phyloP scores from a whole-genome alignment of 495 filamentous ascomycete genomes.

The Penicillium simplicissimum region DNA sequence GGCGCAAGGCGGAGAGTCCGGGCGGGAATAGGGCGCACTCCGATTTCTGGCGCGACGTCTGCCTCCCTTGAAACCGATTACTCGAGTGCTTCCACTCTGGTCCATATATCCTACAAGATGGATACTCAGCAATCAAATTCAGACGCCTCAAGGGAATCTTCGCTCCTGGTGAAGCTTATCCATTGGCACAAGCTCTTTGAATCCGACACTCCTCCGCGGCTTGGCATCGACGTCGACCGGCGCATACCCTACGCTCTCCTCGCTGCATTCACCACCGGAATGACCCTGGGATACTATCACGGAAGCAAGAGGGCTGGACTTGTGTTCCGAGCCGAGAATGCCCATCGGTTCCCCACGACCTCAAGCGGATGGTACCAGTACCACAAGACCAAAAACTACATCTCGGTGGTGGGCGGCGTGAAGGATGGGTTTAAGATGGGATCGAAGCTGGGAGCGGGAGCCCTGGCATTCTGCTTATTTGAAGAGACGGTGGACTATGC shows the following conservation, averaged over 20 bases:
- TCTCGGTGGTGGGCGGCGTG: slow-evolving; percentile 69
- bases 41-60: not conserved
- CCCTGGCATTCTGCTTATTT: slow-evolving; percentile 65
- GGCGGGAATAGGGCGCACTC: slow-evolving; percentile 11
- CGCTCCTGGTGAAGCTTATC: slow-evolving; percentile 33
- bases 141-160: slow-evolving; percentile 18
- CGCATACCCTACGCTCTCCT: slow-evolving; percentile 64
- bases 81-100: not conserved
- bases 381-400: slow-evolving; percentile 96
- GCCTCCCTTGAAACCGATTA: not conserved
- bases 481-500: slow-evolving; percentile 84
- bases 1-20: slow-evolving; percentile 27
- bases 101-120: slow-evolving; percentile 23
- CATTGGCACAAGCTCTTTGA: slow-evolving; percentile 48
- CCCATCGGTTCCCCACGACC: slow-evolving; percentile 82
- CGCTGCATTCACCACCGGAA: slow-evolving; percentile 63
- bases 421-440: slow-evolving; percentile 78
- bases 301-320: slow-evolving; percentile 72
- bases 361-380: slow-evolving; percentile 93
- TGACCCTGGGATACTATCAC: slow-evolving; percentile 67
- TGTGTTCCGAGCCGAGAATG: slow-evolving; percentile 90
- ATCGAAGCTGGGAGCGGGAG: slow-evolving; percentile 64
- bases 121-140: slow-evolving; percentile 22
- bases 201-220: slow-evolving; percentile 51
- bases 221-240: slow-evolving; percentile 61